Evolutionary conservation across 371 early-diverging fungal genomes (phyloP).

Genomic region (Mortierella sp.): DNA sequence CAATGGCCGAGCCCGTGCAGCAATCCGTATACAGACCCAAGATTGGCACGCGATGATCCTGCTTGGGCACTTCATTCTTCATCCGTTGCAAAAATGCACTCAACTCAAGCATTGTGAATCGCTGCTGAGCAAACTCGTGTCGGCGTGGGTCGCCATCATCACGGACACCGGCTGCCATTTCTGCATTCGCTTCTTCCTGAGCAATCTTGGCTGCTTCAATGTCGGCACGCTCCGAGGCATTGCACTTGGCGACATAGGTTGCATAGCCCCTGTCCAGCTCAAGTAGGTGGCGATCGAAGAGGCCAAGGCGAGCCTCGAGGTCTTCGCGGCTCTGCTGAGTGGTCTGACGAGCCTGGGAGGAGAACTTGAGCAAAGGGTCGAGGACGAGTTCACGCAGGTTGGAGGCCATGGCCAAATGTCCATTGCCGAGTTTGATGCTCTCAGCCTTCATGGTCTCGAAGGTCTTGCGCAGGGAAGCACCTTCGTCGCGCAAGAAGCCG

Average conservation of each 20-base stretch:
- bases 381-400: constrained; percentile 68
- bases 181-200: constrained; percentile 26
- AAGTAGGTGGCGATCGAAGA: constrained; percentile 62
- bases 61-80: constrained; percentile 66
- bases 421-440: constrained; percentile 64
- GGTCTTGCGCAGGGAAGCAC: constrained; percentile 73
- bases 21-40: constrained; percentile 76
- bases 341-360: constrained; percentile 64
- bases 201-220: constrained; percentile 41
- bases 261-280: constrained; percentile 61
- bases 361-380: constrained; percentile 67
- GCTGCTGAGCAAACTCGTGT: constrained; percentile 44
- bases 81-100: constrained; percentile 59
- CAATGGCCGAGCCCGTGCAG: constrained; percentile 75
- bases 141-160: constrained; percentile 19
- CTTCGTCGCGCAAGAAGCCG: constrained; percentile 81
- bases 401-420: constrained; percentile 65
- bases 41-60: constrained; percentile 76
- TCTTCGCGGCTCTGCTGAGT: constrained; percentile 69
- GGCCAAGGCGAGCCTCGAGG: constrained; percentile 65
- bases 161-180: constrained; percentile 2
- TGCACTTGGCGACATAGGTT: constrained; percentile 61
- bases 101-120: constrained; percentile 54
- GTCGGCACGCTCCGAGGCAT: constrained; percentile 63
- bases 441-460: constrained; percentile 71